Percentiles rank a stretch among this genome's conserved stretches.
phyloP scores from a whole-genome alignment of 176 grass and related monocot species.

The Panicum miliaceum region DNA sequence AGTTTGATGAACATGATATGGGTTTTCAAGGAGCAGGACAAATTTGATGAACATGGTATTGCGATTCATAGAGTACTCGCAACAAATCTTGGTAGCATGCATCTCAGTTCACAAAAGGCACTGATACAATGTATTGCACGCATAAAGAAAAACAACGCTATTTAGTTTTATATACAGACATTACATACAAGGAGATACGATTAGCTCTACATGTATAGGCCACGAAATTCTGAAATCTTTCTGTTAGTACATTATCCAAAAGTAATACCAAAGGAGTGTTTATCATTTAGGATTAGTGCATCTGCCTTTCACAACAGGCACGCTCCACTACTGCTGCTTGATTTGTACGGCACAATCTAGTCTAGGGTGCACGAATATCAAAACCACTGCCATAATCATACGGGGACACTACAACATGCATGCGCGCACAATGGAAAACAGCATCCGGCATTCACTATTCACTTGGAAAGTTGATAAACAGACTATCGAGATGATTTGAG shows the following conservation, averaged over 20 bases:
- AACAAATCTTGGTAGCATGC: background rate
- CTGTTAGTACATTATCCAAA: slow-evolving; percentile 7
- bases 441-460: slow-evolving; percentile 34
- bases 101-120: background rate
- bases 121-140: background rate
- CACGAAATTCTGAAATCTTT: slow-evolving; percentile 11
- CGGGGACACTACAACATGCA: slow-evolving; percentile 30
- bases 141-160: background rate
- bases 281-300: slow-evolving; percentile 31
- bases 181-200: slow-evolving; percentile 8
- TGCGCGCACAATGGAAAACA: slow-evolving; percentile 31
- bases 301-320: slow-evolving; percentile 34
- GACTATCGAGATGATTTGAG: slow-evolving; percentile 23
- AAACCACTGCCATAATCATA: slow-evolving; percentile 43
- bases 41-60: slow-evolving; percentile 14
- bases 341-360: slow-evolving; percentile 45
- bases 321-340: slow-evolving; percentile 31
- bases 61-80: background rate
- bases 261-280: slow-evolving; percentile 27
- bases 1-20: background rate
- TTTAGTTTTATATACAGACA: background rate
- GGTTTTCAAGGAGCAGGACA: background rate
- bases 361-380: slow-evolving; percentile 37
- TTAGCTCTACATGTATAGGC: slow-evolving; percentile 11
- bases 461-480: slow-evolving; percentile 16